phyloP scores from a whole-genome alignment of 441 rosid genomes.

The Raphanus hybrid region DNA sequence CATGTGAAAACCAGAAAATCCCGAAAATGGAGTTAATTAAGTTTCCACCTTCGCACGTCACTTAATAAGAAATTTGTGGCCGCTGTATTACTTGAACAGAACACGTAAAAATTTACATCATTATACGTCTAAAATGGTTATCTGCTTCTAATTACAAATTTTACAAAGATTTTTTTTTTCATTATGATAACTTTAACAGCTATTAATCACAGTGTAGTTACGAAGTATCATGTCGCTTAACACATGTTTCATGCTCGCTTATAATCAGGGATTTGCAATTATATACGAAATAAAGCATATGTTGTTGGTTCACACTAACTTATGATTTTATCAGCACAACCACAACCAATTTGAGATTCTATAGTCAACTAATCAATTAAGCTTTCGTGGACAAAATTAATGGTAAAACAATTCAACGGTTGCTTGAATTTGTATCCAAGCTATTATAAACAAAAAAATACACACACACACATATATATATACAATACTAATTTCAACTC shows the following conservation, averaged over 20 bases:
- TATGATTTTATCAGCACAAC: constrained; percentile 35
- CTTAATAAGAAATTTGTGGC: constrained; percentile 37
- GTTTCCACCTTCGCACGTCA: constrained; percentile 41
- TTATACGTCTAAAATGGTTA: neutral
- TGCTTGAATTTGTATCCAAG: constrained; percentile 22
- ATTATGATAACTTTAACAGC: constrained; percentile 13
- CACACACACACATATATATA: no score
- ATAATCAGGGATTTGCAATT: constrained; percentile 15
- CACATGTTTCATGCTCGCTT: constrained; percentile 36
- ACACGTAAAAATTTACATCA: constrained; percentile 16
- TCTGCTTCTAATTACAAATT: neutral
- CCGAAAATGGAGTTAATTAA: constrained; percentile 16
- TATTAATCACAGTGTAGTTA: constrained; percentile 27
- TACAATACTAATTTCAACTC: no score
- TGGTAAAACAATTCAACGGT: constrained; percentile 36
- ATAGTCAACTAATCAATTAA: constrained; percentile 24
- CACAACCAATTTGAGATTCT: constrained; percentile 30
- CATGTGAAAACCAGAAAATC: neutral
- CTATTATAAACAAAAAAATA: no score
- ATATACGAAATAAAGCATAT: constrained; percentile 6
- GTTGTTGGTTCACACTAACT: constrained; percentile 37
- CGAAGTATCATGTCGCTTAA: constrained; percentile 28
- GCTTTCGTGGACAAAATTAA: constrained; percentile 33
- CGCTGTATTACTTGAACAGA: neutral
- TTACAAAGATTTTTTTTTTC: neutral